These are phyloP conservation scores for Boletellus deceptivus DNA, from an alignment of 1,284 basidiomycete genomes.

Conservation along the genomic window DNA sequence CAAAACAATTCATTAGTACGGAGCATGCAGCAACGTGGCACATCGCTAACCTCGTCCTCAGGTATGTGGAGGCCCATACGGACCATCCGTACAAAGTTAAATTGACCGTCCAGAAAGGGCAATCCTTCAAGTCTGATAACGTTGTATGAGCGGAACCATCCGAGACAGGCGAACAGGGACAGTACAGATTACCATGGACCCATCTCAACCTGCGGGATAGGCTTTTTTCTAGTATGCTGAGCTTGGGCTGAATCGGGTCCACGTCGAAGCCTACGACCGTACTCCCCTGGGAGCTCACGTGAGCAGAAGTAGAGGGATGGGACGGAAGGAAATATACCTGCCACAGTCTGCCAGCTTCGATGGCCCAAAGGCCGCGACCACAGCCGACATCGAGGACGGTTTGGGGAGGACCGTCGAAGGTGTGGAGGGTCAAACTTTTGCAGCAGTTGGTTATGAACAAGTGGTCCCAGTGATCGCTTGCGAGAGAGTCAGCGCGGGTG, in stretches of 20 bases:
- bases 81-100: slow-evolving; percentile 64
- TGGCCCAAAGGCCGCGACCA: slow-evolving; percentile 74
- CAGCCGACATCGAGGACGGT: slow-evolving; percentile 74
- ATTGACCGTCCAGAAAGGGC: slow-evolving; percentile 54
- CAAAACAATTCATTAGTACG: slow-evolving; percentile 13
- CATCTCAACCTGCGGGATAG: slow-evolving; percentile 55
- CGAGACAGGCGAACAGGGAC: background rate
- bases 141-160: slow-evolving; percentile 6
- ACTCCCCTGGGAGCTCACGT: slow-evolving; percentile 42
- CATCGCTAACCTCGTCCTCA: slow-evolving; percentile 57
- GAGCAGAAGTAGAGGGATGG: slow-evolving; percentile 5
- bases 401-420: slow-evolving; percentile 49
- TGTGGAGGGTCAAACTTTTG: slow-evolving; percentile 50
- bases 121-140: slow-evolving; percentile 54
- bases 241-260: slow-evolving; percentile 53
- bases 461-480: slow-evolving; percentile 67
- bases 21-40: background rate
- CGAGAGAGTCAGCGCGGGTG: background rate
- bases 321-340: slow-evolving; percentile 41
- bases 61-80: slow-evolving; percentile 65
- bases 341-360: slow-evolving; percentile 66
- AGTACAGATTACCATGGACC: slow-evolving; percentile 67
- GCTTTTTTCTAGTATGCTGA: slow-evolving; percentile 37
- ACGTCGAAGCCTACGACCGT: slow-evolving; percentile 62
- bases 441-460: slow-evolving; percentile 55